Base-by-base conservation (phyloP, 176 grass and related monocot genomes). In the Oryza rufipogon region DNA sequence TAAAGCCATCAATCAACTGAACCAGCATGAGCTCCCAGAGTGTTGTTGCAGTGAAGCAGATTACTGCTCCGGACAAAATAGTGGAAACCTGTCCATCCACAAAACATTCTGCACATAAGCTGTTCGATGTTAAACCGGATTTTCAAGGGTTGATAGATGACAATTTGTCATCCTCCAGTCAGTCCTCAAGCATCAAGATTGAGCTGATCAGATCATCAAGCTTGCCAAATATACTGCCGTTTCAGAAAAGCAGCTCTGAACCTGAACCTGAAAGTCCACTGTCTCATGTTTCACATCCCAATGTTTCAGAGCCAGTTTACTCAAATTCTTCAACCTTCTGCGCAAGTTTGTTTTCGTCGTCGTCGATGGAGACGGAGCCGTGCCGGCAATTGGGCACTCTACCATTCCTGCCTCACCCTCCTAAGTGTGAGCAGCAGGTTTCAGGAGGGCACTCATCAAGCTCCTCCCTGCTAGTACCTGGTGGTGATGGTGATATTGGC, bases 241-340 rank as follows among this genome's bases (percentile, higher is more conserved):
- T 73, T 79, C 84, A 90, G 65, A 95, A 84, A 86, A 81, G 76
- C 71, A 88, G 80, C 26, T 68, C 85, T 28, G 88, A 86, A 20
- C 2, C 83, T 84, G 91, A 94, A 72, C 74, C 86, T 26, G 58
- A 11, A 79, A 89, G 88, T 23, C 75, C 86, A 1, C 17, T 86
- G 77, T 99, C 91, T 75, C 83, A 82, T 2, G 72, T 71, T 0
- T 87, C 96, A 12, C 80, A 87, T 76, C 81, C 89, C 70, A 89
- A 89, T 33, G 87, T 84, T 89, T 80, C 91, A 33, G 93, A 99
- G 5, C 78, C 88, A 12, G 79, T 86, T 65, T 87, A 80, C 73
- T 96, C 96, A 81, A 87, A 87, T 73, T 94, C 91, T 6, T 99
- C 96, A 28, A 96, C 93, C 8, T 99, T 99, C 79, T 99, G 96